Conservation (phyloP, 164 flowering plant species). For the Aristolochia fimbriata region DNA sequence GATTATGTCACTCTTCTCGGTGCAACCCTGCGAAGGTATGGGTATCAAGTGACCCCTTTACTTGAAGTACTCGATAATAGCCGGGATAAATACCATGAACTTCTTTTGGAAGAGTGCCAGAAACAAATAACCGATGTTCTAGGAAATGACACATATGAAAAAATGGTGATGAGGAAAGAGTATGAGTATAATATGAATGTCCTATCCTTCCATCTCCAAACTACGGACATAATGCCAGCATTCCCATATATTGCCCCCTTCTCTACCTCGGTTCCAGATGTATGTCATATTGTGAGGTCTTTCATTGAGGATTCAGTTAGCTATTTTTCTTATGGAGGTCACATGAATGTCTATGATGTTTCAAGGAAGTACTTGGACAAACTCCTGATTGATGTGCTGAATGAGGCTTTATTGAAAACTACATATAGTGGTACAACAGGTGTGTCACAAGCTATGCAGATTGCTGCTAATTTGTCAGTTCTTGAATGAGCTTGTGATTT, state of each 20-base stretch:
- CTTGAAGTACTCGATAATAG: constrained; percentile 57
- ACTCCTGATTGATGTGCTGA: constrained; percentile 74
- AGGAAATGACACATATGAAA: constrained; percentile 57
- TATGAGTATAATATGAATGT: constrained; percentile 68
- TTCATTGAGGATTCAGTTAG: constrained; percentile 78
- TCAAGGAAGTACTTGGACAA: constrained; percentile 71
- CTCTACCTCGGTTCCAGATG: constrained; percentile 78
- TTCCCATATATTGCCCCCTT: constrained; percentile 87
- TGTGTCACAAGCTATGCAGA: constrained; percentile 84
- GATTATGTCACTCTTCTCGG: constrained; percentile 80
- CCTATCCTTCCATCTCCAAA: constrained; percentile 57
- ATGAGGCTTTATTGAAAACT: constrained; percentile 52
- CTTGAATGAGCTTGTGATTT: constrained; percentile 77
- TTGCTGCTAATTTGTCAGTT: constrained; percentile 71
- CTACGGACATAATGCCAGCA: constrained; percentile 73
- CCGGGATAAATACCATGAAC: constrained; percentile 73
- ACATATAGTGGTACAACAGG: constrained; percentile 38
- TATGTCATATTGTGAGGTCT: constrained; percentile 67
- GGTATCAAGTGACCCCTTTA: constrained; percentile 64
- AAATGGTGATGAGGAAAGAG: constrained; percentile 74
- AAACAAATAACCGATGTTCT: constrained; percentile 49
- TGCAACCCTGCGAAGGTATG: constrained; percentile 65
- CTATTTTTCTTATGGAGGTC: constrained; percentile 64
- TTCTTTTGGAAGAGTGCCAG: constrained; percentile 70
- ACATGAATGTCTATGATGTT: constrained; percentile 41